phyloP scores from a whole-genome alignment of 2,329 filamentous ascomycete genomes.

The Zalaria obscura region DNA sequence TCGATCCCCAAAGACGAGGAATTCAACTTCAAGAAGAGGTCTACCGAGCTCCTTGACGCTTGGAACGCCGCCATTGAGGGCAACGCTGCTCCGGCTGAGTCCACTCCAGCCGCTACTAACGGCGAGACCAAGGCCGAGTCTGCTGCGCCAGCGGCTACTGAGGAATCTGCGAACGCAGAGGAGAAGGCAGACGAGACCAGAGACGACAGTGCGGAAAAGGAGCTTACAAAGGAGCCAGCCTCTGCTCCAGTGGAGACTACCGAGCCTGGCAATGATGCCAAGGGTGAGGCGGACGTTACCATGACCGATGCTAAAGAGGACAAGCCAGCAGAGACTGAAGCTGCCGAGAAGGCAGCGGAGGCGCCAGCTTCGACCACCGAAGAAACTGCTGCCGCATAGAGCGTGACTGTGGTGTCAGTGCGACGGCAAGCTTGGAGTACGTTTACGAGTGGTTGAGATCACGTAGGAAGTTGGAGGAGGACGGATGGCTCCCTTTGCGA shows the following conservation, averaged over 20 bases:
- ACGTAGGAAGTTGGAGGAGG: too few relatives aligned
- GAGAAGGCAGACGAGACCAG: conserved; percentile 13
- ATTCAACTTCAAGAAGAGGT: conserved; percentile 76
- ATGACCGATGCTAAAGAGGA: conserved; percentile 17
- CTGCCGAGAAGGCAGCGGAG: conserved; percentile 9
- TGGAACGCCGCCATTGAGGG: conserved; percentile 66
- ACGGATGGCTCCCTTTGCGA: too few relatives aligned
- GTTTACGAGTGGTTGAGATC: too few relatives aligned
- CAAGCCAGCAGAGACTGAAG: conserved; percentile 8
- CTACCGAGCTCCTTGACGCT: conserved; percentile 62
- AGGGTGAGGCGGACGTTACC: conserved; percentile 15
- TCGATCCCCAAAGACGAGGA: conserved; percentile 80
- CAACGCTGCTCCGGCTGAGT: conserved; percentile 11
- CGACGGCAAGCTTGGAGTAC: too few relatives aligned
- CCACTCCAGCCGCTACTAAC: conserved; percentile 7
- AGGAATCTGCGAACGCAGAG: conserved; percentile 18
- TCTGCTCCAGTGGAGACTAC: conserved; percentile 9
- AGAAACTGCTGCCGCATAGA: too few relatives aligned
- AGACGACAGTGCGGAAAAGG: conserved; percentile 18
- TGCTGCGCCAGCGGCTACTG: conserved; percentile 20
- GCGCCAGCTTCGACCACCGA: too few relatives aligned
- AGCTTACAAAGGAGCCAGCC: conserved; percentile 7
- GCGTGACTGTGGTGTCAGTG: too few relatives aligned
- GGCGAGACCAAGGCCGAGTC: conserved; percentile 16
- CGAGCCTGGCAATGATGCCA: conserved; percentile 9